Evolutionary conservation across 2,329 filamentous ascomycete genomes (phyloP).

Genomic region (Pyricularia pennisetigena): DNA sequence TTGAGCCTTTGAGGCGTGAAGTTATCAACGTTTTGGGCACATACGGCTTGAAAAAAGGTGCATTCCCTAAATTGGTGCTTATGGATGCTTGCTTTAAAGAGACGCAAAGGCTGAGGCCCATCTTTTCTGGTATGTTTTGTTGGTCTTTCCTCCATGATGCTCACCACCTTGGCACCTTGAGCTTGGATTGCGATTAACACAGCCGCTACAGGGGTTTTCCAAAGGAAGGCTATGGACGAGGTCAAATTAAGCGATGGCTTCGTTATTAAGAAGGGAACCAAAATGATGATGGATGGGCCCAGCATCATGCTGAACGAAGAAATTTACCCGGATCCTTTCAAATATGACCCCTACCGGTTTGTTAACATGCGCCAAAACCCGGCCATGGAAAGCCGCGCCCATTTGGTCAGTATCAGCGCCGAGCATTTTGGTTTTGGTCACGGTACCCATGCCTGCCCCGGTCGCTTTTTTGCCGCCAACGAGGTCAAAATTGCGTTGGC

Average conservation of each 20-base stretch:
- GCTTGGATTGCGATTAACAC: too few relatives aligned
- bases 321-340: not conserved
- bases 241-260: not conserved
- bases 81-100: conserved; percentile 27
- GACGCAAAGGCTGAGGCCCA: conserved; percentile 14
- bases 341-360: not conserved
- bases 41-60: not conserved
- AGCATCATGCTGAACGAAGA: not conserved
- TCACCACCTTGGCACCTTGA: too few relatives aligned
- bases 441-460: conserved; percentile 27
- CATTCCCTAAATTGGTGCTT: conserved; percentile 14
- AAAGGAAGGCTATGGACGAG: not conserved
- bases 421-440: conserved; percentile 27
- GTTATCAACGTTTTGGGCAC: not conserved
- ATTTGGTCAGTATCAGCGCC: conserved; percentile 19
- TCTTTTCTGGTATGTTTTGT: not conserved
- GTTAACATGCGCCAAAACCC: not conserved
- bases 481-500: conserved; percentile 23
- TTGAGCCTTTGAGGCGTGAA: not conserved
- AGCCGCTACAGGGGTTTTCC: too few relatives aligned
- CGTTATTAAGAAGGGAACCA: not conserved
- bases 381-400: not conserved
- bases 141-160: too few relatives aligned
- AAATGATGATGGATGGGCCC: not conserved
- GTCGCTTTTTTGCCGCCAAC: conserved; percentile 26